Evolutionary conservation across 1,139 yeast genomes (phyloP).

Genomic region (Zygoascus hellenicus): DNA sequence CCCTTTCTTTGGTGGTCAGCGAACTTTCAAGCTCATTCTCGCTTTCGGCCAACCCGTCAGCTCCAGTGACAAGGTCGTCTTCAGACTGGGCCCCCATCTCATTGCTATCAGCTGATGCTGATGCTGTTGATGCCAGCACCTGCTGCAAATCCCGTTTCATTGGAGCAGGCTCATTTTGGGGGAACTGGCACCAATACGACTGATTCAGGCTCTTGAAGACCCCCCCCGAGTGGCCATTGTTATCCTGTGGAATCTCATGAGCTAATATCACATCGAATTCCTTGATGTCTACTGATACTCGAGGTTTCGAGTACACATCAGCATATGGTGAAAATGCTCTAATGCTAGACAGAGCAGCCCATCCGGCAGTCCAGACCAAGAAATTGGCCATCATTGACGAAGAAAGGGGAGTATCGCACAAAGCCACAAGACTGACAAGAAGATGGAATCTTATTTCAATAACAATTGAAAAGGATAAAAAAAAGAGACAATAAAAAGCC

Average conservation of each 20-base stretch:
- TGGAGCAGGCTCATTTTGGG: neutral
- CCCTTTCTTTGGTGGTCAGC: neutral
- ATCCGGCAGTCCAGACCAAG: too few relatives aligned
- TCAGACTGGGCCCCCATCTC: neutral
- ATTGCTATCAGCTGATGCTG: too few relatives aligned
- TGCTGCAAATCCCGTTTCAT: neutral
- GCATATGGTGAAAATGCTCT: neutral
- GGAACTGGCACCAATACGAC: slow-evolving; percentile 12
- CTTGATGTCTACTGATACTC: slow-evolving; percentile 10
- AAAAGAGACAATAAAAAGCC: too few relatives aligned
- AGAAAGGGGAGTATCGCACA: neutral
- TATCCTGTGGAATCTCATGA: too few relatives aligned
- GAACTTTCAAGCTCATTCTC: neutral
- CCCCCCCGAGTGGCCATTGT: too few relatives aligned
- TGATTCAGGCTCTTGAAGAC: slow-evolving; percentile 6
- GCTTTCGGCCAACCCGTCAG: neutral
- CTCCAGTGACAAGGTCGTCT: neutral
- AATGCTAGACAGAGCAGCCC: too few relatives aligned
- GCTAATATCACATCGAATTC: too few relatives aligned
- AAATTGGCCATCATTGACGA: neutral
- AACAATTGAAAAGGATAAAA: too few relatives aligned
- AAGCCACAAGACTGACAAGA: neutral
- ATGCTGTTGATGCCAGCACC: neutral
- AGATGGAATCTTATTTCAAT: too few relatives aligned
- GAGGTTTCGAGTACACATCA: slow-evolving; percentile 21